Percentiles rank a stretch among this genome's conserved stretches.
Conservation (phyloP, 2,329 filamentous ascomycete genomes). For the Fusarium abutilonis region DNA sequence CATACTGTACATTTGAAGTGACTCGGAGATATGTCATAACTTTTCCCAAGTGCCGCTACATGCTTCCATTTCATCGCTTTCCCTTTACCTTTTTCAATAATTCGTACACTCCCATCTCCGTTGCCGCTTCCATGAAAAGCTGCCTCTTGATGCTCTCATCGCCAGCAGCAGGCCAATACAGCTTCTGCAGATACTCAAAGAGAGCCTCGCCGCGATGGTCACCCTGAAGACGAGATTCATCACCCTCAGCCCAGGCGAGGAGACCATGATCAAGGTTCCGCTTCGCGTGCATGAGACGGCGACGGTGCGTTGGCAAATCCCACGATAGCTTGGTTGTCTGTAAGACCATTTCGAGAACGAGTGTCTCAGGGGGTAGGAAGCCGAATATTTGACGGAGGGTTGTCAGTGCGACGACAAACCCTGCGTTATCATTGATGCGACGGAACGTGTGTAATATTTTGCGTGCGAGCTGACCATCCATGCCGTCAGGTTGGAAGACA, state of each 20-base stretch:
- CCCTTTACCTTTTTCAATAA: constrained; percentile 39
- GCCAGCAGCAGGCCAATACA: constrained; percentile 48
- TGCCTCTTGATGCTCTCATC: constrained; percentile 40
- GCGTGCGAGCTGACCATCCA: constrained; percentile 60
- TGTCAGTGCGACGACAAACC: constrained; percentile 58
- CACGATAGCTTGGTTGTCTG: constrained; percentile 57
- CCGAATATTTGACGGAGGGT: constrained; percentile 56
- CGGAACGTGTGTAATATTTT: constrained; percentile 63
- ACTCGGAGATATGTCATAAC: constrained; percentile 11
- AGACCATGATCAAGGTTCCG: constrained; percentile 55
- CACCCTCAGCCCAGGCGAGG: constrained; percentile 43
- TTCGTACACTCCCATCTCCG: constrained; percentile 57
- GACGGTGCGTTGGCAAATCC: constrained; percentile 54
- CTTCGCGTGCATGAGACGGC: constrained; percentile 56
- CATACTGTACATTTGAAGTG: constrained; percentile 14
- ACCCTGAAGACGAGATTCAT: constrained; percentile 51
- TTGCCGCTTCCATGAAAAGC: constrained; percentile 49
- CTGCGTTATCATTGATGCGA: constrained; percentile 55
- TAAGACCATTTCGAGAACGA: constrained; percentile 59
- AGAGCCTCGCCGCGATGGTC: constrained; percentile 53
- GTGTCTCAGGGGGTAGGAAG: constrained; percentile 57
- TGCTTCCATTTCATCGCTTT: constrained; percentile 17
- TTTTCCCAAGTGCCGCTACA: constrained; percentile 6
- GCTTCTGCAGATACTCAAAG: constrained; percentile 55
- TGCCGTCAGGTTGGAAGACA: constrained; percentile 55